These are phyloP conservation scores for Trichoderma sp. DNA, from an alignment of 2,329 filamentous ascomycete species.

Conservation along the genomic window DNA sequence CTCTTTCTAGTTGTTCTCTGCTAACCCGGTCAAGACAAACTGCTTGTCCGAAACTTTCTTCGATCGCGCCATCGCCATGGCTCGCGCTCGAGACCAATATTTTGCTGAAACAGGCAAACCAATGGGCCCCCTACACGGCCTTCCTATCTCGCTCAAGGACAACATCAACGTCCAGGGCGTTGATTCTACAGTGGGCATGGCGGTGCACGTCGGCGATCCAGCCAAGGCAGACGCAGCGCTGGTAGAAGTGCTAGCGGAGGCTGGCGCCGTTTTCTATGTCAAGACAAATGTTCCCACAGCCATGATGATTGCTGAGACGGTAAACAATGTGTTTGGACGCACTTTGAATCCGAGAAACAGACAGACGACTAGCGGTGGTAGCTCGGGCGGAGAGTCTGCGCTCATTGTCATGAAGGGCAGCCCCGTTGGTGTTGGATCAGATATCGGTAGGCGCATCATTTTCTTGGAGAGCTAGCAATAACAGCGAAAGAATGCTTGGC, in stretches of 20 bases:
- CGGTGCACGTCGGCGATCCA: slow-evolving; percentile 58
- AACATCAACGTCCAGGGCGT: slow-evolving; percentile 62
- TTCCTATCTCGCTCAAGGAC: slow-evolving; percentile 67
- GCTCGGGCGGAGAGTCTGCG: slow-evolving; percentile 65
- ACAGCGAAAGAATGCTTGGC: neutral
- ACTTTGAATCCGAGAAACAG: slow-evolving; percentile 62
- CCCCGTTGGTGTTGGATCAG: slow-evolving; percentile 60
- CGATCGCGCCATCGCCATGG: slow-evolving; percentile 48
- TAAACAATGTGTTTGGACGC: slow-evolving; percentile 63
- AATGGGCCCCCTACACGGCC: slow-evolving; percentile 62
- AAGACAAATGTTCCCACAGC: slow-evolving; percentile 60
- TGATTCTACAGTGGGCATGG: slow-evolving; percentile 63
- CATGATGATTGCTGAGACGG: slow-evolving; percentile 67
- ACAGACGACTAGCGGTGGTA: slow-evolving; percentile 59
- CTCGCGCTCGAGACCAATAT: slow-evolving; percentile 49
- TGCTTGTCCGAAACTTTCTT: slow-evolving; percentile 56
- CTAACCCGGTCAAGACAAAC: slow-evolving; percentile 39
- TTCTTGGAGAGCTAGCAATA: neutral
- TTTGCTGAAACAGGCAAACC: slow-evolving; percentile 45
- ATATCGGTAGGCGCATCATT: slow-evolving; percentile 44
- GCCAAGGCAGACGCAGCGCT: slow-evolving; percentile 43
- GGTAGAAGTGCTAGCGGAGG: slow-evolving; percentile 40
- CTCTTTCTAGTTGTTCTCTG: neutral
- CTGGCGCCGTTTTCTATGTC: slow-evolving; percentile 54
- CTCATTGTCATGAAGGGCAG: slow-evolving; percentile 58